Base-by-base conservation (phyloP, 2,329 filamentous ascomycete species). In the Fusarium sp. region DNA sequence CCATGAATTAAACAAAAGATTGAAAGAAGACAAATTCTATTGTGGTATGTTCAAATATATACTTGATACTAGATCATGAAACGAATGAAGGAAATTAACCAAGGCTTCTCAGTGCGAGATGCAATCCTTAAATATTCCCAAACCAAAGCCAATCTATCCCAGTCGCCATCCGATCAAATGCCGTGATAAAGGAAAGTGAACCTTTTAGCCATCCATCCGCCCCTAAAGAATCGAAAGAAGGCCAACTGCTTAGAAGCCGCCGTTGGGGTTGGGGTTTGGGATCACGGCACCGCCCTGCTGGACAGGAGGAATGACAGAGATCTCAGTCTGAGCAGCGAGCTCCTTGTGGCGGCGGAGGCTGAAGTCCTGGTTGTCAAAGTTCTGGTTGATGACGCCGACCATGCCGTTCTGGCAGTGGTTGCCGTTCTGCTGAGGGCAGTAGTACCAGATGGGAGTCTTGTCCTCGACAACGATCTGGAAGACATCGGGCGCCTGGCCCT, bases 341-440 rank as follows among this genome's bases (percentile, higher is more conserved):
- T 79, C 78, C 75, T 80, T 82, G 78, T 86, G 82, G 27, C 77
- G 79, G 16, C 78, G 70, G 20, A 87, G 82, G 54, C 81, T 86
- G 70, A 81, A 78, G 57, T 82, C 81, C 68, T 79, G 76, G 76
- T 76, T 79, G 30, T 80, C 73, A n/a, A 85, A 84, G 77, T 83
- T 82, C 79, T 87, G 85, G 80, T 88, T 88, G 81, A 88, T 84
- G 45, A 86, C 83, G 16, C 84, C 86, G 4, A 84, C 82, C 87
- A 88, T 88, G 69, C 86, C 86, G 13, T 78, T 82, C 73, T 86
- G 83, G 83, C 87, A 89, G 77, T 88, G 87, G 72, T 78, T 75
- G 23, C 81, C 83, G 23, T 68, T 76, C 48, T 80, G 81, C 80
- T 86, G 85, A 16, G 82, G 81, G 75, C 84, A 85, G 81, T 86